These are phyloP conservation scores for Naegleria gruberi DNA, from an alignment of 208 protist genomes.

Conservation along the genomic window DNA sequence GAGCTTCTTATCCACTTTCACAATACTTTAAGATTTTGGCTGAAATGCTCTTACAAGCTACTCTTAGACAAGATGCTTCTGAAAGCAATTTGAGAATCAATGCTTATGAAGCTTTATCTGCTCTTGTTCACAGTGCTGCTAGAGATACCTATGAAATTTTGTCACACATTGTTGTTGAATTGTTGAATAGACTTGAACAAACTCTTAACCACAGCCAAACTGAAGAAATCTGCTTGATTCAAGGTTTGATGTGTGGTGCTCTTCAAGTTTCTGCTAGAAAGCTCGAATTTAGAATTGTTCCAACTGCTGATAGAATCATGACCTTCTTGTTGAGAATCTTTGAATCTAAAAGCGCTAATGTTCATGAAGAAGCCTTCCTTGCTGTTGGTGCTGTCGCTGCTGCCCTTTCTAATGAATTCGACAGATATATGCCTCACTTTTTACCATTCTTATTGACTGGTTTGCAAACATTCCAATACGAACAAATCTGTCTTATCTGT, in stretches of 20 bases:
- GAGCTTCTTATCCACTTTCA: slow-evolving; percentile 68
- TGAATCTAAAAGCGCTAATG: slow-evolving; percentile 34
- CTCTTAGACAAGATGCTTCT: slow-evolving; percentile 42
- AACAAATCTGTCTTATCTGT: slow-evolving; percentile 62
- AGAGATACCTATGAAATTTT: slow-evolving; percentile 56
- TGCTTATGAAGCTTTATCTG: slow-evolving; percentile 86
- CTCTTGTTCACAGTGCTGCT: slow-evolving; percentile 68
- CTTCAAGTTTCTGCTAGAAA: slow-evolving; percentile 39
- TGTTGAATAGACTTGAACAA: slow-evolving; percentile 56
- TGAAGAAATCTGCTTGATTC: slow-evolving; percentile 47
- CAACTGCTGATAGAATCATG: slow-evolving; percentile 40
- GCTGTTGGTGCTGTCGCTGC: slow-evolving; percentile 77
- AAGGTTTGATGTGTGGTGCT: slow-evolving; percentile 69
- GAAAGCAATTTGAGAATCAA: slow-evolving; percentile 60
- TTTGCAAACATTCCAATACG: slow-evolving; percentile 42
- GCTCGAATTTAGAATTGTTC: not conserved
- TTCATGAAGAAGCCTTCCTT: slow-evolving; percentile 84
- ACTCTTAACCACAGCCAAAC: slow-evolving; percentile 42
- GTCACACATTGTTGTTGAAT: slow-evolving; percentile 48
- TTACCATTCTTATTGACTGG: slow-evolving; percentile 65
- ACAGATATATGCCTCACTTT: slow-evolving; percentile 64
- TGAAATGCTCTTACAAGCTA: slow-evolving; percentile 25
- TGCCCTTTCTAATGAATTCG: slow-evolving; percentile 60
- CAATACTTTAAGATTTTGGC: slow-evolving; percentile 54
- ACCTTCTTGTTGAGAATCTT: slow-evolving; percentile 36